Conservation (phyloP, 2,329 filamentous ascomycete genomes). For the Celoporthe dispersa region DNA sequence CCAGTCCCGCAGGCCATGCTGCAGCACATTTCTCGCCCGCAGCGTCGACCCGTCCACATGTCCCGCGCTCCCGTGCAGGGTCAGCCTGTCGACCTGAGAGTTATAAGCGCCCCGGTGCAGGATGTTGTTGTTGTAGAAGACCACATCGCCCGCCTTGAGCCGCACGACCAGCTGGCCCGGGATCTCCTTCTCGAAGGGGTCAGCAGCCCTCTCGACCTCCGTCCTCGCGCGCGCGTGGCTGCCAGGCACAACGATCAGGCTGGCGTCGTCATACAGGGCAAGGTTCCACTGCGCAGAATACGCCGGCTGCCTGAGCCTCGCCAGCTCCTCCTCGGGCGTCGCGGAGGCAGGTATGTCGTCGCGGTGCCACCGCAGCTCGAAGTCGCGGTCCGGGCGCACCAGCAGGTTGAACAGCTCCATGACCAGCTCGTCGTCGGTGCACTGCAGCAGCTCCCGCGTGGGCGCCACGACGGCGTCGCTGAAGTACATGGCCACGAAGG, state of each 20-base stretch:
- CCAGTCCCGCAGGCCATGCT: conserved; percentile 71
- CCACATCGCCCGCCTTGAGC: conserved; percentile 73
- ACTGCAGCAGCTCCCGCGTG: conserved; percentile 66
- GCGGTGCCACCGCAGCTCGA: conserved; percentile 81
- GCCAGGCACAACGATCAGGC: conserved; percentile 76
- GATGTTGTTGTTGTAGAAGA: conserved; percentile 88
- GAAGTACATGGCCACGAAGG: conserved; percentile 76
- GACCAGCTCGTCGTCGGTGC: conserved; percentile 66
- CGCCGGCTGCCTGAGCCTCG: conserved; percentile 62
- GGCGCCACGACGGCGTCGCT: conserved; percentile 64
- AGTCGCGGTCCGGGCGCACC: conserved; percentile 71
- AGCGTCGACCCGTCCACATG: conserved; percentile 56
- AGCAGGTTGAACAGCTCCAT: conserved; percentile 91
- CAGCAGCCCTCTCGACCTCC: conserved; percentile 67
- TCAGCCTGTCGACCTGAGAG: conserved; percentile 63
- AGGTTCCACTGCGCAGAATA: conserved; percentile 89
- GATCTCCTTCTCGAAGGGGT: conserved; percentile 51
- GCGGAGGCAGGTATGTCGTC: conserved; percentile 78
- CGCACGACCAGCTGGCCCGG: conserved; percentile 51
- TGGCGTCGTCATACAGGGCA: conserved; percentile 75
- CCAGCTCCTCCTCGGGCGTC: conserved; percentile 67
- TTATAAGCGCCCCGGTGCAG: conserved; percentile 70
- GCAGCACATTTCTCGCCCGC: conserved; percentile 69
- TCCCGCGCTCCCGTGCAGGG: conserved; percentile 71
- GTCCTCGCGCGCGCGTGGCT: conserved; percentile 76